Base-by-base conservation (phyloP, 805 yeast genomes). In the Debaryomyces prosopidis region DNA sequence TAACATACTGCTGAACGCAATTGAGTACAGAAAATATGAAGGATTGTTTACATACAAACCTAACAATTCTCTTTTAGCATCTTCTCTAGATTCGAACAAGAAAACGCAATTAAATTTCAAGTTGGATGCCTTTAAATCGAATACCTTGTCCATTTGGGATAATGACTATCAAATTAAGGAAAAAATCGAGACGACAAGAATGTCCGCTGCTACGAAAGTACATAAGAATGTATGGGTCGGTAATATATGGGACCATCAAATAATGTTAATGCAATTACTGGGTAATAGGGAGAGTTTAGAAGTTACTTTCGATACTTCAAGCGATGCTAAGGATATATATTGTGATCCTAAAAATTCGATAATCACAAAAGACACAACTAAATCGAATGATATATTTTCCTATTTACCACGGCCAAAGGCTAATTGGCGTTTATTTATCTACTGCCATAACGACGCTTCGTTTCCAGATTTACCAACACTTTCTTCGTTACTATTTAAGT, bases 141-240 rank as follows among this genome's bases (percentile, higher is more conserved):
- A 30, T 43, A 51, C 40, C 11, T 36, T 47, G 9, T 39, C 46
- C 4, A 48, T 60, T 3, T 85, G 90, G 89, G 87, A 84, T 52
- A 70, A 77, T 20, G 87, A 88, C 54, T 82, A 84, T 56, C 71
- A 78, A 16, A 75, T 80, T 50, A 81, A 86, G 56, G 97, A 91
- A 61, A 81, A 86, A 48, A 71, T 87, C n/a, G 97, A 91, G 62
- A 85, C 89, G 42, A 73, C 89, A 1, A 81, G 80, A 58, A 86
- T 91, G 91, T 85, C 96, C 1, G 75, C 88, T 8, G 95, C 96
- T 0, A 79, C 94, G 0, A 76, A 72, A 10, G 68, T 88, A 1
- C 45, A 50, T 32, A 55, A 63, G 6, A 72, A 79, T 40, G 78
- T 90, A 5, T 91, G 92, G 91, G 74, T 85, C 42, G 98, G 98